phyloP scores from a whole-genome alignment of 2,329 filamentous ascomycete species.

The Colletotrichum sp. region DNA sequence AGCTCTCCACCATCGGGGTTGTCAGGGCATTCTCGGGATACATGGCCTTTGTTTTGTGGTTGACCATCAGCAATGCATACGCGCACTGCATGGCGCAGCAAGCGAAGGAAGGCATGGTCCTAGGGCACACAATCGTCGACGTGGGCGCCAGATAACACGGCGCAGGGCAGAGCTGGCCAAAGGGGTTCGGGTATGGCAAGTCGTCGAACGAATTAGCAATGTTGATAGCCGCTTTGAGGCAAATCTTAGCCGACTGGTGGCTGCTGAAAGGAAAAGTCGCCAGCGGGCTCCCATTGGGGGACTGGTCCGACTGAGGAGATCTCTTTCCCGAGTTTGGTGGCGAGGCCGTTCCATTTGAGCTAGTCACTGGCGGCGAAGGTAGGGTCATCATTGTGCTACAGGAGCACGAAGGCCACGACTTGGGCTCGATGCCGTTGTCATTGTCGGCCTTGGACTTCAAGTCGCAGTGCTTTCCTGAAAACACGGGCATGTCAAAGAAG shows the following conservation, averaged over 20 bases:
- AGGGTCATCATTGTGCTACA: constrained; percentile 34
- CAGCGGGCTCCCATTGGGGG: constrained; percentile 13
- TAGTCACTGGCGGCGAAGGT: constrained; percentile 31
- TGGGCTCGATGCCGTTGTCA: constrained; percentile 30
- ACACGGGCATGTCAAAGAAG: constrained; percentile 55
- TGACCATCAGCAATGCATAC: constrained; percentile 48
- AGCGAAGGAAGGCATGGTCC: constrained; percentile 50
- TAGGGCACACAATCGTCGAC: constrained; percentile 43
- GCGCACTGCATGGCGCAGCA: constrained; percentile 53
- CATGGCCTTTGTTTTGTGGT: constrained; percentile 43
- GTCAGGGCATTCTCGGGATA: constrained; percentile 31
- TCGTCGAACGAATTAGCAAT: constrained; percentile 51
- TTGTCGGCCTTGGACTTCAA: constrained; percentile 38
- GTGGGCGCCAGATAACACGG: constrained; percentile 39
- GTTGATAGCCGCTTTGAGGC: constrained; percentile 52
- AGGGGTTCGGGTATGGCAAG: constrained; percentile 51
- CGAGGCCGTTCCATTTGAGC: constrained; percentile 31
- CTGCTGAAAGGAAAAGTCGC: constrained; percentile 46
- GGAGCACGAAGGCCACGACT: constrained; percentile 37
- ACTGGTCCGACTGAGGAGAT: constrained; percentile 22
- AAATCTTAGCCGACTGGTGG: constrained; percentile 53
- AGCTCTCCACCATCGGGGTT: constrained; percentile 35
- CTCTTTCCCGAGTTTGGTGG: constrained; percentile 23
- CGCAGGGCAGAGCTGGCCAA: constrained; percentile 34
- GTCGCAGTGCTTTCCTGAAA: constrained; percentile 54